A percentile compares a stretch with the other conserved stretches of the same genome.
phyloP scores from a whole-genome alignment of 768 basidiomycete species.

The Cubamyces sp. region DNA sequence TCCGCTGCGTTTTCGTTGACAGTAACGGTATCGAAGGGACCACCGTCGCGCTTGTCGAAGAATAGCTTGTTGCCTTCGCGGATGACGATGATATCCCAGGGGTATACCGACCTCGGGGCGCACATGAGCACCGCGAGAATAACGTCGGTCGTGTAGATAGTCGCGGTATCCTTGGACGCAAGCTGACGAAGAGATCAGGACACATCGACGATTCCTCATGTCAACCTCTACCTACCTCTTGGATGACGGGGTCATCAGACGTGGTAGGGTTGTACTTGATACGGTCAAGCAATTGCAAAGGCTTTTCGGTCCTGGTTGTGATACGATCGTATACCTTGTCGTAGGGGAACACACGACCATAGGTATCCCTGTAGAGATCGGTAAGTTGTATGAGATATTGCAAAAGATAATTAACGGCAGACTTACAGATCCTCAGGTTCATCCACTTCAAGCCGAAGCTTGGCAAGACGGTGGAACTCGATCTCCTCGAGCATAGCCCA shows the following conservation, averaged over 20 bases:
- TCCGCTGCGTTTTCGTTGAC: slow-evolving; percentile 99
- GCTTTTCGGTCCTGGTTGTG: slow-evolving; percentile 89
- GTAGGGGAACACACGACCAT: slow-evolving; percentile 90
- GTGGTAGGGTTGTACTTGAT: slow-evolving; percentile 98
- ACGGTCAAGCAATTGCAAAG: slow-evolving; percentile 90
- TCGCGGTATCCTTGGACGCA: slow-evolving; percentile 78
- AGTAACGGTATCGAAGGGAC: slow-evolving; percentile 95
- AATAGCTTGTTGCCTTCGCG: slow-evolving; percentile 93
- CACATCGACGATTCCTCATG: background rate
- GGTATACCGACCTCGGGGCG: slow-evolving; percentile 92
- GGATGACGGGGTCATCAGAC: slow-evolving; percentile 96
- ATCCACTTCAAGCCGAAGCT: slow-evolving; percentile 92
- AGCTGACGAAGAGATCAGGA: slow-evolving; percentile 49
- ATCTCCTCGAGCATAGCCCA: slow-evolving; percentile 98
- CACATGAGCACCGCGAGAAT: slow-evolving; percentile 97
- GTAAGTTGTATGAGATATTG: background rate
- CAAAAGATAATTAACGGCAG: background rate
- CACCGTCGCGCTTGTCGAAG: slow-evolving; percentile 97
- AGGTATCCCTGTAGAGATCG: slow-evolving; percentile 62
- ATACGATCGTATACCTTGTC: slow-evolving; percentile 95
- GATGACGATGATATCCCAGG: slow-evolving; percentile 97
- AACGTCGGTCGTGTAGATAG: slow-evolving; percentile 92
- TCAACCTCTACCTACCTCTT: slow-evolving; percentile 59
- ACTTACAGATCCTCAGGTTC: slow-evolving; percentile 88
- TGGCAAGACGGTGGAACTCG: slow-evolving; percentile 90